These are phyloP conservation scores for Hansfordia pulvinata DNA, from an alignment of 2,329 filamentous ascomycete genomes.

Conservation along the genomic window DNA sequence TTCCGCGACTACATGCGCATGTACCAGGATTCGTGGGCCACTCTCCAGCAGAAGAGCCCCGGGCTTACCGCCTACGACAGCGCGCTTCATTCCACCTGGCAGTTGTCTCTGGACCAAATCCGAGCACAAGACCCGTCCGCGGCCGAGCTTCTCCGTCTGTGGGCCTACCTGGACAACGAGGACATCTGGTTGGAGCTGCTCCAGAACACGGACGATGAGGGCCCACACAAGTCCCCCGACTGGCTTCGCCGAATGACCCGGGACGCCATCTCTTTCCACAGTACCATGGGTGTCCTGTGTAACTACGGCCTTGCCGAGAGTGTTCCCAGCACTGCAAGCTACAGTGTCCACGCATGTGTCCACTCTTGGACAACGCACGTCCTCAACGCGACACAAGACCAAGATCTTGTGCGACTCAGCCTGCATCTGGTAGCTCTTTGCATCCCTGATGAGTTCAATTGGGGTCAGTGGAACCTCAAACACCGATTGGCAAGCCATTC, in stretches of 20 bases:
- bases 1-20: constrained; percentile 23
- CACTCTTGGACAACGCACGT: no score
- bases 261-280: constrained; percentile 4
- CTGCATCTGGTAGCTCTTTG: no score
- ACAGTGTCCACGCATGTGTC: no score
- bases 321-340: no score
- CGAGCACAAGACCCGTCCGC: constrained; percentile 12
- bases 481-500: no score
- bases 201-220: not conserved
- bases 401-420: no score
- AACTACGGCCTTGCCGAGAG: constrained; percentile 5
- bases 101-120: constrained; percentile 23
- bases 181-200: constrained; percentile 7
- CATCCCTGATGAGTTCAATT: no score
- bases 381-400: no score
- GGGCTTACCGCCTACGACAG: constrained; percentile 15
- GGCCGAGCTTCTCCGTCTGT: constrained; percentile 5
- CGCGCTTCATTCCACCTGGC: constrained; percentile 21
- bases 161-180: constrained; percentile 7
- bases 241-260: constrained; percentile 3
- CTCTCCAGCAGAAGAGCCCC: constrained; percentile 17
- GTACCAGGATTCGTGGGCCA: constrained; percentile 23
- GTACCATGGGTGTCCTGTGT: constrained; percentile 3
- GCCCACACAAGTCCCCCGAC: no score
- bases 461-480: no score